phyloP scores from a whole-genome alignment of 2,329 filamentous ascomycete genomes.

The Hortaea werneckii region DNA sequence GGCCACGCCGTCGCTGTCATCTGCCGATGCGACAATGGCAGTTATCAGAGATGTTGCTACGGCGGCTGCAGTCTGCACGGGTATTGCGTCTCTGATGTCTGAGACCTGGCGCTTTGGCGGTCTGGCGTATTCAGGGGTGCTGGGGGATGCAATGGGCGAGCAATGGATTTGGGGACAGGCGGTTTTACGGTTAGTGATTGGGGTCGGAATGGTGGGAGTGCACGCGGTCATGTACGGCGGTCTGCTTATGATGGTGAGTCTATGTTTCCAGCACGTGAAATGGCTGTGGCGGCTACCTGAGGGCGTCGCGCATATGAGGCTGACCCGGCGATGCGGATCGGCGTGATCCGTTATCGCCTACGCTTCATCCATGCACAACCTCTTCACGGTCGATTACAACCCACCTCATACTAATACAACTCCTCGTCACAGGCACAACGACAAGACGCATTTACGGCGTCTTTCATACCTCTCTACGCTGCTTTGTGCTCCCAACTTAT shows the following conservation, averaged over 20 bases:
- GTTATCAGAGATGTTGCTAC: slow-evolving; percentile 21
- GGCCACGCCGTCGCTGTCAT: neutral
- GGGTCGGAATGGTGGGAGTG: slow-evolving; percentile 12
- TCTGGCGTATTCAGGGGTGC: slow-evolving; percentile 14
- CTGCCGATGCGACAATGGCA: slow-evolving; percentile 8
- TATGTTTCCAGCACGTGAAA: neutral
- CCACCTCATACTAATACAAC: neutral
- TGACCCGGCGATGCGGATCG: neutral
- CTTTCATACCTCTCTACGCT: slow-evolving; percentile 18
- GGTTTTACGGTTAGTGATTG: slow-evolving; percentile 12
- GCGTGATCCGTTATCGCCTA: neutral
- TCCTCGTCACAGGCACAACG: slow-evolving; percentile 14
- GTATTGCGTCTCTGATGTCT: slow-evolving; percentile 16
- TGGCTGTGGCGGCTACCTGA: neutral
- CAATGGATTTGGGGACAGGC: slow-evolving; percentile 14
- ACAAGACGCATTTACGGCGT: slow-evolving; percentile 17
- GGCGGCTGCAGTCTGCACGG: slow-evolving; percentile 15
- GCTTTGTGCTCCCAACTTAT: slow-evolving; percentile 21
- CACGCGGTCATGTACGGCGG: slow-evolving; percentile 14
- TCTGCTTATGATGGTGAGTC: slow-evolving; percentile 23
- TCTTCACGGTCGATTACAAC: neutral
- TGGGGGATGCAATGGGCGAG: slow-evolving; percentile 13
- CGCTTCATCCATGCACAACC: neutral
- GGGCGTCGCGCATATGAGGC: neutral
- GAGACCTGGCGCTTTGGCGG: slow-evolving; percentile 19